Base-by-base conservation (phyloP, 345 rosid species). In the Corymbia maculata region DNA sequence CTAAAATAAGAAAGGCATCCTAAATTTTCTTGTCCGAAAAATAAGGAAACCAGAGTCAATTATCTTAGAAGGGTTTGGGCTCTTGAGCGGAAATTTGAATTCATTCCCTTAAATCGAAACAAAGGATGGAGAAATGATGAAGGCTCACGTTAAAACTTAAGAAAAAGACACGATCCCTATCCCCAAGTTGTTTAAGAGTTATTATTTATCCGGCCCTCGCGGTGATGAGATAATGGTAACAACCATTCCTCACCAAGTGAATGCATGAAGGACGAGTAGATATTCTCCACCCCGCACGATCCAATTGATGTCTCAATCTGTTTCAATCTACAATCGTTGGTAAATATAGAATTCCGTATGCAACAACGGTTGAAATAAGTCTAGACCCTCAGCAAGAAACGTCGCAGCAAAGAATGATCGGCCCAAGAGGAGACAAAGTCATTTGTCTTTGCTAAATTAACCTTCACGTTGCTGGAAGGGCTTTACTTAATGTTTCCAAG, bases 281-380 rank as follows among this genome's bases (percentile, higher is more conserved):
- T 24, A 24, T 57, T 57, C 26, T 19, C 64, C 28, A 4, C 64
- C n/a, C 0, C 24, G 6, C 64, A 24, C 1, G 0, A 0, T 57
- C 64, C 0, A 57, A 57, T 57, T 1, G 6, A 26, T 4, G 6
- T 57, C 64, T 57, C 64, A 57, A 57, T 57, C 3, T 53, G 7
- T 19, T 53, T 53, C 9, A 24, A 24, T 57, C 13, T 57, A 22
- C 64, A 24, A 57, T 3, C 6, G 26, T 9, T 9, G 13, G 1
- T 24, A 24, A 3, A 9, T 24, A 13, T 24, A 6, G 24, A 57
- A 24, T 57, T 57, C 12, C 0, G 13, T 24, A 24, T 9, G n/a
- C 2, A 57, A 4, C 13, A 24, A 22, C 5, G n/a, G 28, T 57
- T 57, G 64, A 57, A 57, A 57, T 26, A 57, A 11, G 2, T 11